phyloP scores from a whole-genome alignment of 768 basidiomycete species.

The Aureoboletus auriporus region DNA sequence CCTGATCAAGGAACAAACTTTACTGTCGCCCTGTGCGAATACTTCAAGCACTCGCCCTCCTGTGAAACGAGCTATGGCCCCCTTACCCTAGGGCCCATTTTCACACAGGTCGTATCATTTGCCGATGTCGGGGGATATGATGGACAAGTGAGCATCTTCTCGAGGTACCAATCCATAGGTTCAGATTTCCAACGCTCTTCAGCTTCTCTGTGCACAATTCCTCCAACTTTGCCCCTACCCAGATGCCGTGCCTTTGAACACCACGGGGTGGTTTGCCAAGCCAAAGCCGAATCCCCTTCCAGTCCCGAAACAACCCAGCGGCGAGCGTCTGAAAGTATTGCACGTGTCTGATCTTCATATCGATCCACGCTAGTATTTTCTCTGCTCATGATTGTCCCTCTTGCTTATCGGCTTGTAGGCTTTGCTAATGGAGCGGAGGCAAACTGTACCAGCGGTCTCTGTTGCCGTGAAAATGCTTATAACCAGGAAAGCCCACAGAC shows the following conservation, averaged over 20 bases:
- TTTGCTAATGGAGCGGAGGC: conserved; percentile 68
- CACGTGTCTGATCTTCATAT: conserved; percentile 78
- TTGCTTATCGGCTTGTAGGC: conserved; percentile 35
- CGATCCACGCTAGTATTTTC: conserved; percentile 52
- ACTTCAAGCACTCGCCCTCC: conserved; percentile 47
- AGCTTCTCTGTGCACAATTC: conserved; percentile 63
- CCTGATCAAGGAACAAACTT: conserved; percentile 58
- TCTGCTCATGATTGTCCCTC: background rate
- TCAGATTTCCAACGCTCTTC: background rate
- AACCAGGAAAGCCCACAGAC: conserved; percentile 48
- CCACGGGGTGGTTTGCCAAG: conserved; percentile 69
- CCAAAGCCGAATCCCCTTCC: conserved; percentile 71
- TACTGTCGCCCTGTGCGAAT: conserved; percentile 56
- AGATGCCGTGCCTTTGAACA: conserved; percentile 54
- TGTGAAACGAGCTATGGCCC: conserved; percentile 49
- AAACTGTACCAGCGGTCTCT: conserved; percentile 63
- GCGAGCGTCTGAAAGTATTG: conserved; percentile 64
- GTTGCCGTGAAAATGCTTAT: conserved; percentile 56
- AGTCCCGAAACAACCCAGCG: conserved; percentile 52
- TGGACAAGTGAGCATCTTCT: conserved; percentile 49
- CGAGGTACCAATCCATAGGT: background rate
- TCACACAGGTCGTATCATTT: conserved; percentile 70
- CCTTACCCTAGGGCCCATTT: conserved; percentile 49
- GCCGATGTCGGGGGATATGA: conserved; percentile 71
- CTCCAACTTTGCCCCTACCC: conserved; percentile 53